Conservation (phyloP, 148 eudicot genomes). For the Talinum fruticosum region DNA sequence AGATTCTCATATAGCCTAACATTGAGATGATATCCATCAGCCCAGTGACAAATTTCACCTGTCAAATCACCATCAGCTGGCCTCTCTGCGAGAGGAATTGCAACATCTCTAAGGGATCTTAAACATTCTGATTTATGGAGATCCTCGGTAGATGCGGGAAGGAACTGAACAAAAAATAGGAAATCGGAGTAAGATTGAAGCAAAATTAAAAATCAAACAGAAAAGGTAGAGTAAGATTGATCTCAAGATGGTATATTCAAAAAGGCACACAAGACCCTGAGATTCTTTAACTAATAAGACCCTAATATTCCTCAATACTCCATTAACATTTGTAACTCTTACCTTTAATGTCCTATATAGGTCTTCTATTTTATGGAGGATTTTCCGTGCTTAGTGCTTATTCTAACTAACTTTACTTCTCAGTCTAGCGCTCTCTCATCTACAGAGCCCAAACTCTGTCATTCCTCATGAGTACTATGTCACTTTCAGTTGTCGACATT, state of each 20-base stretch:
- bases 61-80: slow-evolving; percentile 97
- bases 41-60: slow-evolving; percentile 99
- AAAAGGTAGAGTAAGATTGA: not conserved
- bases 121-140: slow-evolving; percentile 86
- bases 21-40: slow-evolving; percentile 98
- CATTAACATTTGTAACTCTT: not conserved
- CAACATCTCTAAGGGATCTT: slow-evolving; percentile 74
- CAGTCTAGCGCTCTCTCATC: not conserved
- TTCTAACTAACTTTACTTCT: not conserved
- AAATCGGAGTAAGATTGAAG: slow-evolving; percentile 8
- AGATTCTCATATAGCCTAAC: slow-evolving; percentile 91
- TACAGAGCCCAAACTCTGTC: not conserved
- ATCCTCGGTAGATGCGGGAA: slow-evolving; percentile 79
- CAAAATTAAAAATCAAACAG: not conserved
- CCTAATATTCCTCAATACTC: not conserved
- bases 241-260: not conserved
- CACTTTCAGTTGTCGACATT: not conserved
- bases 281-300: not conserved
- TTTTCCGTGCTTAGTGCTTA: too few relatives aligned
- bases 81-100: slow-evolving; percentile 94
- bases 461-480: not conserved
- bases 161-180: slow-evolving; percentile 48
- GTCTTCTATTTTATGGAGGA: not conserved
- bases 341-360: not conserved
- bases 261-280: not conserved